These are phyloP conservation scores for Exophiala calicioides DNA, from an alignment of 2,329 filamentous ascomycete genomes.

Conservation along the genomic window DNA sequence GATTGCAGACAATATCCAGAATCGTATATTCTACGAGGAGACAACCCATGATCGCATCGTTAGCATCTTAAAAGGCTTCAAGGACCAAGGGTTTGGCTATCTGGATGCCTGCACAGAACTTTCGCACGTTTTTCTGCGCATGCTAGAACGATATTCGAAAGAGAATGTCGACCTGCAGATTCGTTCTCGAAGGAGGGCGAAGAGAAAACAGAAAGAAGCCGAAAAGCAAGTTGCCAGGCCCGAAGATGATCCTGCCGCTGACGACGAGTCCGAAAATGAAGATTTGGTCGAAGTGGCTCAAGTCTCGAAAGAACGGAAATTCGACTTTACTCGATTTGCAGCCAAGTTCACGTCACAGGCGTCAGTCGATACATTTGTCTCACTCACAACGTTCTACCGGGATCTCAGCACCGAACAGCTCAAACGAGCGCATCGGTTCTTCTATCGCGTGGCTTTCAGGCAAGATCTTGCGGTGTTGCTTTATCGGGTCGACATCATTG, in stretches of 20 bases:
- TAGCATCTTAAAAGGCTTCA: slow-evolving; percentile 79
- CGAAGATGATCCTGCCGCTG: slow-evolving; percentile 53
- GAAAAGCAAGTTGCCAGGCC: slow-evolving; percentile 43
- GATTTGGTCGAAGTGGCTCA: slow-evolving; percentile 71
- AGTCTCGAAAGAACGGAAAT: slow-evolving; percentile 79
- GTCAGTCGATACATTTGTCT: slow-evolving; percentile 85
- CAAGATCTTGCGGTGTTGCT: slow-evolving; percentile 86
- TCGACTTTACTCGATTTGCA: slow-evolving; percentile 85
- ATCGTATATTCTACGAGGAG: slow-evolving; percentile 97
- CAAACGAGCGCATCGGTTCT: slow-evolving; percentile 89
- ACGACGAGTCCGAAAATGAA: slow-evolving; percentile 66
- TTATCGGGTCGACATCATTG: slow-evolving; percentile 87
- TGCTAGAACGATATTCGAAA: slow-evolving; percentile 90
- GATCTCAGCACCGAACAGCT: slow-evolving; percentile 79
- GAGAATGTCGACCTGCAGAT: slow-evolving; percentile 94
- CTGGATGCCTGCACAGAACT: slow-evolving; percentile 90
- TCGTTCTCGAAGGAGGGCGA: slow-evolving; percentile 72
- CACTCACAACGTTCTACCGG: slow-evolving; percentile 74
- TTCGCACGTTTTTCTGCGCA: slow-evolving; percentile 84
- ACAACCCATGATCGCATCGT: slow-evolving; percentile 86
- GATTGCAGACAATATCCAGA: slow-evolving; percentile 95
- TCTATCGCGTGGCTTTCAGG: slow-evolving; percentile 93
- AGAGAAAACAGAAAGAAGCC: slow-evolving; percentile 70
- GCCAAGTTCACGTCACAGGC: slow-evolving; percentile 78
- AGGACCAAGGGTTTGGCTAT: slow-evolving; percentile 91